phyloP scores from a whole-genome alignment of 306 rosid genomes.

The Pterocarpus macrocarpus region DNA sequence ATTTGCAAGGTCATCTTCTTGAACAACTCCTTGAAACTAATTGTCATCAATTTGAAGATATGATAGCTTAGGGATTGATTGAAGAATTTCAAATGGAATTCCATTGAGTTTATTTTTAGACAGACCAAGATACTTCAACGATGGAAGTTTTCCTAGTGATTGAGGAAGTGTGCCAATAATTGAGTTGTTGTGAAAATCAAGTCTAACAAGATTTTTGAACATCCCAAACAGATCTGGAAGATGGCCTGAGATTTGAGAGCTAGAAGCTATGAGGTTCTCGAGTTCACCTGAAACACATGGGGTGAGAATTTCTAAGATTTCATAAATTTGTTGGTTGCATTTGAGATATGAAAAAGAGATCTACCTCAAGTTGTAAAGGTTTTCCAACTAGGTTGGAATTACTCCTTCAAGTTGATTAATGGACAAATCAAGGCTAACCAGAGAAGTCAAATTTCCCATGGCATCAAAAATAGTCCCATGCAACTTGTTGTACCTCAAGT shows the following conservation, averaged over 20 bases:
- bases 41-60: not conserved
- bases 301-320: slow-evolving; percentile 13
- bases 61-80: not conserved
- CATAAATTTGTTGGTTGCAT: not conserved
- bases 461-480: not conserved
- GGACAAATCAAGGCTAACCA: not conserved
- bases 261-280: fast-evolving
- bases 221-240: slow-evolving; percentile 14
- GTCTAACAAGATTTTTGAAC: not conserved
- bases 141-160: not conserved
- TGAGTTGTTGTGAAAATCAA: not conserved
- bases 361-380: slow-evolving; percentile 32
- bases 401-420: not conserved
- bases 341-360: slow-evolving; percentile 25
- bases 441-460: not conserved
- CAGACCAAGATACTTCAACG: not conserved
- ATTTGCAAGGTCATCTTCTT: slow-evolving; percentile 40
- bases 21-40: not conserved
- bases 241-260: slow-evolving; percentile 8
- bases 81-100: not conserved
- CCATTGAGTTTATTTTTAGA: not conserved
- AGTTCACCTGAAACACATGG: slow-evolving; percentile 3
- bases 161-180: not conserved
- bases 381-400: slow-evolving; percentile 13
- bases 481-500: fast-evolving